A percentile compares a stretch with the other conserved stretches of the same genome.
phyloP scores from a whole-genome alignment of 2,329 filamentous ascomycete genomes.

The Sporothrix variecibatus region DNA sequence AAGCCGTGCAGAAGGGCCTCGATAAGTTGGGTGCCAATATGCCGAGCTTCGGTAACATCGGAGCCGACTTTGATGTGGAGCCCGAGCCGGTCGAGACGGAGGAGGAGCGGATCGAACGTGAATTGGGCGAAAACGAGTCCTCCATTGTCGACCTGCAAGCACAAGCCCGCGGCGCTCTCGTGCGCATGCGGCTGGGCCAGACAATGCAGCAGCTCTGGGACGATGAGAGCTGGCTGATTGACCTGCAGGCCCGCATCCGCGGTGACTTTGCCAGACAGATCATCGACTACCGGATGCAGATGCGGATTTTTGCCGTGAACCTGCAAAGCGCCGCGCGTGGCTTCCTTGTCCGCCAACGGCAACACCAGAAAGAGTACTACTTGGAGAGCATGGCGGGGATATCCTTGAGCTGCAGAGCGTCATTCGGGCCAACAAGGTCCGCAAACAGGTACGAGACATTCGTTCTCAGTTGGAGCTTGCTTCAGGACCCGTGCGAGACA shows the following conservation, averaged over 20 bases:
- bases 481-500: slow-evolving; percentile 63
- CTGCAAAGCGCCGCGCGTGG: slow-evolving; percentile 81
- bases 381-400: slow-evolving; percentile 70
- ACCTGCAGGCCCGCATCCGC: slow-evolving; percentile 83
- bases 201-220: slow-evolving; percentile 92
- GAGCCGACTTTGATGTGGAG: slow-evolving; percentile 89
- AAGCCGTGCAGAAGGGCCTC: slow-evolving; percentile 94
- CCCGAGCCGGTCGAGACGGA: slow-evolving; percentile 85
- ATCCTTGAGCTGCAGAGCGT: slow-evolving; percentile 82
- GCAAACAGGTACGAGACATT: slow-evolving; percentile 58
- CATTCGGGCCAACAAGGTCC: slow-evolving; percentile 67
- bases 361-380: slow-evolving; percentile 63
- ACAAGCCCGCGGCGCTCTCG: slow-evolving; percentile 78
- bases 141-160: slow-evolving; percentile 79
- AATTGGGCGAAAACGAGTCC: slow-evolving; percentile 74
- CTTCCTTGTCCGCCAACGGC: slow-evolving; percentile 66
- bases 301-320: slow-evolving; percentile 76
- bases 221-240: slow-evolving; percentile 72
- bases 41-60: slow-evolving; percentile 98
- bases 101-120: slow-evolving; percentile 81
- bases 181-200: slow-evolving; percentile 74
- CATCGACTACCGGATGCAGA: slow-evolving; percentile 75
- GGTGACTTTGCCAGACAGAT: slow-evolving; percentile 87
- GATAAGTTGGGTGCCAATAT: slow-evolving; percentile 94
- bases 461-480: slow-evolving; percentile 62